Evolutionary conservation across 2,329 filamentous ascomycete species (phyloP).

Genomic region (Phialophora verrucosa): DNA sequence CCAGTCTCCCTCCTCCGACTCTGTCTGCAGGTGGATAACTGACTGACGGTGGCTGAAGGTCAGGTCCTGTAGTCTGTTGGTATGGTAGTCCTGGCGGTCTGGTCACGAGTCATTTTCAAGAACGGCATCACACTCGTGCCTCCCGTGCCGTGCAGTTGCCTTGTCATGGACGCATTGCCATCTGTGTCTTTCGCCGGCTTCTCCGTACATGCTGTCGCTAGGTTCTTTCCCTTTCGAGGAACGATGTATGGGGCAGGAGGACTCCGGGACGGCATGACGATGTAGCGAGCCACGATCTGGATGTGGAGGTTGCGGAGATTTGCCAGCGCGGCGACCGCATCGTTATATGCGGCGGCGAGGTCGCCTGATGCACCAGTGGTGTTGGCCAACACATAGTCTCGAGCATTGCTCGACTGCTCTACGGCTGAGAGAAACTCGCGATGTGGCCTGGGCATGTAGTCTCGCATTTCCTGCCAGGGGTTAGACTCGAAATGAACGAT

Average conservation of each 20-base stretch:
- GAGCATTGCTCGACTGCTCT: constrained; percentile 53
- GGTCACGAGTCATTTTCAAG: constrained; percentile 58
- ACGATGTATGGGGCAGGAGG: constrained; percentile 30
- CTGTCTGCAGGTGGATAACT: neutral
- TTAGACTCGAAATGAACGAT: neutral
- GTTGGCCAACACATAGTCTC: constrained; percentile 50
- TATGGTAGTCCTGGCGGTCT: constrained; percentile 44
- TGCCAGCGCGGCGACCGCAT: constrained; percentile 43
- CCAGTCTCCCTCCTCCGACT: neutral
- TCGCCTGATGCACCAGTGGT: constrained; percentile 40
- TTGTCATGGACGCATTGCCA: constrained; percentile 39
- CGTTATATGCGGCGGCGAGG: constrained; percentile 39
- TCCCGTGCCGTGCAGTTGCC: constrained; percentile 57
- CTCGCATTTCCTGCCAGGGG: constrained; percentile 55
- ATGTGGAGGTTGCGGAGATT: constrained; percentile 59
- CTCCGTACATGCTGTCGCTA: constrained; percentile 54
- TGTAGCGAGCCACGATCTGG: constrained; percentile 59
- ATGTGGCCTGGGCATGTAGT: constrained; percentile 62
- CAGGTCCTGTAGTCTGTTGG: neutral
- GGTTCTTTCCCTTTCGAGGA: constrained; percentile 44
- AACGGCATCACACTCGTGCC: constrained; percentile 61
- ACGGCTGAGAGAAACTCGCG: constrained; percentile 57
- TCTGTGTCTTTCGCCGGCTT: constrained; percentile 32
- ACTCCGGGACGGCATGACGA: constrained; percentile 52
- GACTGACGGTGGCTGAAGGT: neutral